These are phyloP conservation scores for Pyrenophora teres DNA, from an alignment of 2,329 filamentous ascomycete genomes.

Conservation along the genomic window DNA sequence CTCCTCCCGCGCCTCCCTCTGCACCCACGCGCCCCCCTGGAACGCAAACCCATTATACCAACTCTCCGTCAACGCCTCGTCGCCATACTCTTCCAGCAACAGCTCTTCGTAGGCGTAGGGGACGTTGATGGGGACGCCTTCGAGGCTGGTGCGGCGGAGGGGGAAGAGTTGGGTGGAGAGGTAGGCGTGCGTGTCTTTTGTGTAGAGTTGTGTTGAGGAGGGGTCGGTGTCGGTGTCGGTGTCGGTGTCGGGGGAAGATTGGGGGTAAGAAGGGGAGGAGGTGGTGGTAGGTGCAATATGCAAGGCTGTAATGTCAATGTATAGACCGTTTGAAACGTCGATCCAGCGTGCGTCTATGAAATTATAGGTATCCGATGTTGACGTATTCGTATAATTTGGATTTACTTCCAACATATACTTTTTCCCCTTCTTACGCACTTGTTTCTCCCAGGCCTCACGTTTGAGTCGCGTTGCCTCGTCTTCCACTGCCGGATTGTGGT, in stretches of 20 bases:
- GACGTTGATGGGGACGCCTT: slow-evolving; percentile 58
- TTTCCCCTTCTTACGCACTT: slow-evolving; percentile 22
- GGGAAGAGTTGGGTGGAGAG: slow-evolving; percentile 61
- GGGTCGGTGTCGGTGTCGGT: not conserved
- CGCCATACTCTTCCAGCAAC: slow-evolving; percentile 61
- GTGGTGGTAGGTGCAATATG: slow-evolving; percentile 47
- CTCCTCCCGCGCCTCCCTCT: not conserved
- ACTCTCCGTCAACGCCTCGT: slow-evolving; percentile 53
- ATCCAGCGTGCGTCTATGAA: slow-evolving; percentile 67
- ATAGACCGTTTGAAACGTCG: slow-evolving; percentile 62
- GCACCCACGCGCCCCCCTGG: slow-evolving; percentile 39
- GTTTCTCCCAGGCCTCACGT: slow-evolving; percentile 7
- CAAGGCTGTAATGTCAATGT: slow-evolving; percentile 66
- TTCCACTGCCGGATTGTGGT: slow-evolving; percentile 4
- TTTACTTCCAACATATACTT: slow-evolving; percentile 65
- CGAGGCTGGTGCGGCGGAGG: slow-evolving; percentile 59
- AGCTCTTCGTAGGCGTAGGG: slow-evolving; percentile 62
- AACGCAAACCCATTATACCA: slow-evolving; percentile 53
- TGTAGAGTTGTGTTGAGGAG: slow-evolving; percentile 35
- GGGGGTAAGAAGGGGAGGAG: no score
- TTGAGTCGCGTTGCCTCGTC: not conserved
- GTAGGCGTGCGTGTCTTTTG: slow-evolving; percentile 63
- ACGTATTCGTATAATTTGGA: slow-evolving; percentile 56
- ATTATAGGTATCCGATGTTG: slow-evolving; percentile 55
- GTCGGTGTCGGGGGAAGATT: no score